Percentiles rank a stretch among this genome's conserved stretches.
Conservation (phyloP, 768 basidiomycete species). For the Paxillus involutus region DNA sequence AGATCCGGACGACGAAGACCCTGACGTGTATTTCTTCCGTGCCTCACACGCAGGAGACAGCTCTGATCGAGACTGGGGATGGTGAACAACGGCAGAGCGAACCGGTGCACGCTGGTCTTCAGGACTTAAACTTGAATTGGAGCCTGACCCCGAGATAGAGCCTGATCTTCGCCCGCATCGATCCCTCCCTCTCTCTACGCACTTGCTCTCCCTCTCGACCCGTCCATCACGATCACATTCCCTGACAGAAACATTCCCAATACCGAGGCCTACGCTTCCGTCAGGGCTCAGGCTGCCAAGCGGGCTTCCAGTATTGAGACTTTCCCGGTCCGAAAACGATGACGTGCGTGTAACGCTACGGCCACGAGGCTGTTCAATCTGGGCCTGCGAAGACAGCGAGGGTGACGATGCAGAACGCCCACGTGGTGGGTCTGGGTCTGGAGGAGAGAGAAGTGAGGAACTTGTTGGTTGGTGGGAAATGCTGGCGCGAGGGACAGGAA, state of each 20-base stretch:
- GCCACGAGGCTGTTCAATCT: constrained; percentile 41
- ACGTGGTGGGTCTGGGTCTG: constrained; percentile 18
- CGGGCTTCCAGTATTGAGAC: constrained; percentile 35
- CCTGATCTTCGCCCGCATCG: constrained; percentile 23
- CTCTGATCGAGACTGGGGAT: constrained; percentile 7
- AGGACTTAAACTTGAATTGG: constrained; percentile 35
- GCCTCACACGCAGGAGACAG: constrained; percentile 9
- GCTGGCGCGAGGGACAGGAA: constrained; percentile 11
- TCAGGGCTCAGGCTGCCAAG: constrained; percentile 42
- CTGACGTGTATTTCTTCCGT: constrained; percentile 13
- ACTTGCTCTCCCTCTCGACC: constrained; percentile 23
- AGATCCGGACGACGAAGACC: constrained; percentile 29
- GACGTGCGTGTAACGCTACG: constrained; percentile 55
- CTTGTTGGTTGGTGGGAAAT: constrained; percentile 14
- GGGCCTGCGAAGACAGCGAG: constrained; percentile 32
- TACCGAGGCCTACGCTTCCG: constrained; percentile 25
- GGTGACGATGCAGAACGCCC: constrained; percentile 35
- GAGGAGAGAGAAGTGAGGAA: constrained; percentile 25
- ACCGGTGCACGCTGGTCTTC: constrained; percentile 17
- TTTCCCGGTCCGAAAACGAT: constrained; percentile 54
- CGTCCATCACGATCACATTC: constrained; percentile 30
- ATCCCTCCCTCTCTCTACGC: constrained; percentile 30
- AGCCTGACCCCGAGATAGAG: constrained; percentile 32
- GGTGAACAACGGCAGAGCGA: neutral
- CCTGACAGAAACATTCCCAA: constrained; percentile 32